A percentile compares a stretch with the other conserved stretches of the same genome.
Evolutionary conservation across 305 asterid species (phyloP).

Genomic region (Fraxinus floribunda): DNA sequence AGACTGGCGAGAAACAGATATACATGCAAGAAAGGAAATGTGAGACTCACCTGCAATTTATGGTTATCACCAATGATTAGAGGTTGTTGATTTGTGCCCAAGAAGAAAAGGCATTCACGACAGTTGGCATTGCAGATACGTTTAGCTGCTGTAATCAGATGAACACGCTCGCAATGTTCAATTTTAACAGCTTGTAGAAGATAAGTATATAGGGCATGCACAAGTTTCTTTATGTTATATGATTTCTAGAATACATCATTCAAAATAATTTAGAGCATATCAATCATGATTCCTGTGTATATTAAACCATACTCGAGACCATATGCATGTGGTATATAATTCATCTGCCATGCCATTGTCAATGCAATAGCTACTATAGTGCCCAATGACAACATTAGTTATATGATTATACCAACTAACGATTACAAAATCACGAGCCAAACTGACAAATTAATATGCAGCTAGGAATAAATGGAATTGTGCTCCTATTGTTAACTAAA

Average conservation of each 20-base stretch:
- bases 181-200: constrained; percentile 78
- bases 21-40: constrained; percentile 10
- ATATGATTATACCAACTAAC: constrained; percentile 1
- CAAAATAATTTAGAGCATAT: background rate
- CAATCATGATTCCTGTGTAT: background rate
- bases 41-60: constrained; percentile 70
- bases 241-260: background rate
- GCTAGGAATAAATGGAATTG: constrained; percentile 11
- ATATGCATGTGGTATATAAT: background rate
- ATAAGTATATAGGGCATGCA: constrained; percentile 9
- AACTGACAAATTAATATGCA: background rate
- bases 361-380: background rate
- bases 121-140: constrained; percentile 92
- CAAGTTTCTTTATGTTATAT: background rate
- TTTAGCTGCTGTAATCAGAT: constrained; percentile 80
- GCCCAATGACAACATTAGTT: background rate
- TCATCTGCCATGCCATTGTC: background rate
- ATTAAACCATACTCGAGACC: background rate
- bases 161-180: constrained; percentile 98
- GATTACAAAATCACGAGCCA: background rate
- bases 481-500: constrained; percentile 20
- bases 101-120: constrained; percentile 91
- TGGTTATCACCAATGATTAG: constrained; percentile 97
- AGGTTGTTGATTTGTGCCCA: constrained; percentile 95
- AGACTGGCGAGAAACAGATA: constrained; percentile 1